Evolutionary conservation across 306 rosid species (phyloP), one percentile per base, ranked within the genome.

Genomic region (Cucurbita maxima): DNA sequence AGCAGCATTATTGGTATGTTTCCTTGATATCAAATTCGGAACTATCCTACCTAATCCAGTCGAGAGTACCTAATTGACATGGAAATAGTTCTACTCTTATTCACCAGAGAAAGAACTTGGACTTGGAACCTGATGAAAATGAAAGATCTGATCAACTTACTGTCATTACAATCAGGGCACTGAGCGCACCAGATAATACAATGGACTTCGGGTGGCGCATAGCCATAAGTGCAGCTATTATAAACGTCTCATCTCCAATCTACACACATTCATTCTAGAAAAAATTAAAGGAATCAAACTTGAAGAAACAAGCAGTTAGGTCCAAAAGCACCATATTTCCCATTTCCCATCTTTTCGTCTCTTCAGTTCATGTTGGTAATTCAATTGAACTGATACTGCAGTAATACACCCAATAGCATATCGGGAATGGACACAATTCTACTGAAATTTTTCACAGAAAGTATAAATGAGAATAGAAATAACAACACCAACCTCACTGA

Each of bases 231-330:
- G 99, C 99, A 56, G 99, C 99, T 75, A 95, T 95, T 62, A 95
- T 95, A 76, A 95, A 95, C 16, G 99, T 95, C 84, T 95, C 99
- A 73, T 95, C 99, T 81, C 99, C 97, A 81, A 95, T 95, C 99
- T 95, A 84, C 79, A 83, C 58, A 83, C 66, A 54, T 53, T 20
- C 52, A 80, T 79, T 52, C 38, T 58, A 58, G 69, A 59, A 74
- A 74, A 58, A 74, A 19, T 48, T 37, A 75, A 38, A 47, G n/a
- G 7, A 20, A 62, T 50, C 0, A 0, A n/a, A 63, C 59, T 13
- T 15, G 16, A 50, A 75, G 13, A 53, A 56, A 13, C 30, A 58
- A 59, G 18, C 19, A 59, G 25, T 58, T 44, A 37, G 55, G 22
- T 22, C 7, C 25, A 70, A 70, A 30, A 48, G 8, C 34, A 30